phyloP scores from a whole-genome alignment of 2,329 filamentous ascomycete genomes.

The Calonectria pseudoreteaudii region DNA sequence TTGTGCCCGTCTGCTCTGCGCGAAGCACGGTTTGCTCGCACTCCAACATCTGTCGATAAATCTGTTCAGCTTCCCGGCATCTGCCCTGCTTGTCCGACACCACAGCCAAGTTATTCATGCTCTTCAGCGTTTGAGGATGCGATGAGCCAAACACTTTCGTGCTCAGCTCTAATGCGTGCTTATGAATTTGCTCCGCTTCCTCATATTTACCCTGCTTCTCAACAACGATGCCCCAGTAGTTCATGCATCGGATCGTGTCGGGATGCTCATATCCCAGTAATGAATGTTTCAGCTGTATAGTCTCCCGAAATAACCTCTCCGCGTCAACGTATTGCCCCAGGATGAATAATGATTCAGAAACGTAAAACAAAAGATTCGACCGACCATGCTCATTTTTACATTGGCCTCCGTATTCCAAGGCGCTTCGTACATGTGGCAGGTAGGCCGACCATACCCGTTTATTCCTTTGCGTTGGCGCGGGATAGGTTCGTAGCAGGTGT shows the following conservation, averaged over 20 bases:
- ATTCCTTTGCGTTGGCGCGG: slow-evolving; percentile 31
- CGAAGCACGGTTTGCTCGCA: neutral
- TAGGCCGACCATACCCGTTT: slow-evolving; percentile 37
- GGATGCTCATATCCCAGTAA: slow-evolving; percentile 30
- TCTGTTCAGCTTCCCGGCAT: neutral
- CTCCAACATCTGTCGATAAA: neutral
- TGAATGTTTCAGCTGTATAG: slow-evolving; percentile 25
- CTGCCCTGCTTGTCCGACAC: neutral
- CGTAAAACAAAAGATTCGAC: neutral
- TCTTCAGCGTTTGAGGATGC: neutral
- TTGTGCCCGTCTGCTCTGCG: neutral
- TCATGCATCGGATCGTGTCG: slow-evolving; percentile 14
- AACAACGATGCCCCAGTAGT: slow-evolving; percentile 13
- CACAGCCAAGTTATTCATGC: neutral
- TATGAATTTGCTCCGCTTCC: neutral
- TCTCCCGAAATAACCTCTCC: slow-evolving; percentile 19
- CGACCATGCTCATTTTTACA: neutral
- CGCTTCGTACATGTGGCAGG: slow-evolving; percentile 36
- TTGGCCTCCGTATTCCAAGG: slow-evolving; percentile 2
- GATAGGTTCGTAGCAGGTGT: slow-evolving; percentile 27
- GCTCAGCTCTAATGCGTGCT: neutral
- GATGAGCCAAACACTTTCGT: neutral
- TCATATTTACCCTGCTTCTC: neutral
- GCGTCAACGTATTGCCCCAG: slow-evolving; percentile 31
- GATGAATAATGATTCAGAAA: slow-evolving; percentile 48